Conservation (phyloP, 2,329 filamentous ascomycete genomes). For the Proliferodiscus dingleyae region DNA sequence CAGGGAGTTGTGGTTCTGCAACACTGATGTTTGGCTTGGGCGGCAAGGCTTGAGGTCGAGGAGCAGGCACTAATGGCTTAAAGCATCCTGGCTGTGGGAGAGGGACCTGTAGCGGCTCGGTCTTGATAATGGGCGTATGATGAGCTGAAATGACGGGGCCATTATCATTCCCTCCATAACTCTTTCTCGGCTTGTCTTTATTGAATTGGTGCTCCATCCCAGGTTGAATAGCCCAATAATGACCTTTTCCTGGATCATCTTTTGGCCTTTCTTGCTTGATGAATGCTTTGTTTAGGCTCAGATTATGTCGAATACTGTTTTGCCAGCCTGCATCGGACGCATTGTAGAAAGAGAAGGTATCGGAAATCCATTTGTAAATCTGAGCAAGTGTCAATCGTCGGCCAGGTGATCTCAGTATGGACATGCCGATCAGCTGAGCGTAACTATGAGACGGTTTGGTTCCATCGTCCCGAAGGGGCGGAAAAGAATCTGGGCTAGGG, state of each 20-base stretch:
- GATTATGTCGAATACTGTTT: conserved; percentile 97
- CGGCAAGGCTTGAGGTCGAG: conserved; percentile 19
- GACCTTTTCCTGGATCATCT: conserved; percentile 94
- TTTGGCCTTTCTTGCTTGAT: conserved; percentile 94
- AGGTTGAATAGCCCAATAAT: conserved; percentile 93
- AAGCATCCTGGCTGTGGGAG: conserved; percentile 19
- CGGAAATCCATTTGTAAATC: conserved; percentile 99
- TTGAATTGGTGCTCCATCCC: conserved; percentile 86
- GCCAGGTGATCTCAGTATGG: conserved; percentile 80
- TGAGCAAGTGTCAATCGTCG: conserved; percentile 84
- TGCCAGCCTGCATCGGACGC: conserved; percentile 88
- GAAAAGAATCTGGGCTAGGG: conserved; percentile 56
- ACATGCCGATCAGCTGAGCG: conserved; percentile 92
- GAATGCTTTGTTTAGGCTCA: conserved; percentile 95
- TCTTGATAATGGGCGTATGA: conserved; percentile 14
- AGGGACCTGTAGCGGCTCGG: conserved; percentile 4
- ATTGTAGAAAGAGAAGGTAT: conserved; percentile 84
- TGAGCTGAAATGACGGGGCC: conserved; percentile 27
- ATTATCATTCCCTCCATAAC: conserved; percentile 51
- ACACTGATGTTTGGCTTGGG: conserved; percentile 17
- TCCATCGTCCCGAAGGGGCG: conserved; percentile 76
- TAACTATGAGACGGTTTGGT: conserved; percentile 89
- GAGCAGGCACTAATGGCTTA: conserved; percentile 24
- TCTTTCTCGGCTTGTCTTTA: conserved; percentile 74
- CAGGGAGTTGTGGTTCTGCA: conserved; percentile 20